Conservation (phyloP, 306 rosid genomes). For the Rosa persica region DNA sequence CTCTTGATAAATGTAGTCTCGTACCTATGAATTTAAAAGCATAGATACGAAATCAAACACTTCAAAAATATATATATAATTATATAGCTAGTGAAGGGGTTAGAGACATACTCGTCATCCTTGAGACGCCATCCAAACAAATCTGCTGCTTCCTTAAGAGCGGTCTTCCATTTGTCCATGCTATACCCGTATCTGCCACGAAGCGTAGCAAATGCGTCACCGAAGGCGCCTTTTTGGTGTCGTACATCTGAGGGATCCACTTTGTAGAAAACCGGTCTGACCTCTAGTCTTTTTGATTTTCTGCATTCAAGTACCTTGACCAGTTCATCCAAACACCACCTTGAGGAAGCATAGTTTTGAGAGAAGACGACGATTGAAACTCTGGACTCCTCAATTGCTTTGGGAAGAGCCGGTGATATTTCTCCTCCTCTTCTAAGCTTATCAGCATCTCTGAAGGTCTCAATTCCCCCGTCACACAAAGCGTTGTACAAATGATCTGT, state of each 20-base stretch:
- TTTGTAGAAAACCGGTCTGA: no score
- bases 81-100: no score
- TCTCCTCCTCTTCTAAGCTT: not conserved
- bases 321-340: no score
- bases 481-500: not conserved
- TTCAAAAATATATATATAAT: no score
- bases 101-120: not conserved
- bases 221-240: no score
- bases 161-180: not conserved
- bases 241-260: no score
- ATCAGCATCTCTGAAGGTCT: not conserved
- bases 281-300: no score
- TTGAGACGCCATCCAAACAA: not conserved
- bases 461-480: not conserved
- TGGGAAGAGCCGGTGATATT: not conserved
- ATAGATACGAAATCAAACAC: not conserved
- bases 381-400: not conserved
- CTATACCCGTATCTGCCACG: not conserved
- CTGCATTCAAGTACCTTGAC: no score
- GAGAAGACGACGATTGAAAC: not conserved
- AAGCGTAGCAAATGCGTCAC: not conserved
- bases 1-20: not conserved
- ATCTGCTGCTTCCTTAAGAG: slow-evolving; percentile 2
- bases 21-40: not conserved
- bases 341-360: no score